Evolutionary conservation across 129 eudicot species (phyloP).

Genomic region (Chrysanthemum seticuspe): DNA sequence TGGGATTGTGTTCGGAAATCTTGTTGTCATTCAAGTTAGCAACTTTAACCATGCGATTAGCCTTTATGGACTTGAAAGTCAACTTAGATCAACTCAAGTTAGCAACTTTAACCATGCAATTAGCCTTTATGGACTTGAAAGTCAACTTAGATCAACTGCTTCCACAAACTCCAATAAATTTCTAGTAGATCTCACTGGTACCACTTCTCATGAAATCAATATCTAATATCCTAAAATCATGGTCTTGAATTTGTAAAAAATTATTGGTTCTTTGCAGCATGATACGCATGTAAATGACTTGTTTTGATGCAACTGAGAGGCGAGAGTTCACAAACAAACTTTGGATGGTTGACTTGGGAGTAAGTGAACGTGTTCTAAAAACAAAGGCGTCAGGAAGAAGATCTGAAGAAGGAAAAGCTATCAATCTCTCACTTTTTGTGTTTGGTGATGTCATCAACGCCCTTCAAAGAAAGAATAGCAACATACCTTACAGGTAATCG

Average conservation of each 20-base stretch:
- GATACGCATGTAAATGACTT: constrained; percentile 35
- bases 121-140: constrained; percentile 50
- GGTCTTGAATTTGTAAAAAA: neutral
- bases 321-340: constrained; percentile 49
- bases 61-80: constrained; percentile 65
- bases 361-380: constrained; percentile 70
- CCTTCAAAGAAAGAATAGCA: constrained; percentile 56
- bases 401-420: constrained; percentile 78
- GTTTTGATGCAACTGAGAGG: constrained; percentile 33
- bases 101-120: too few species aligned
- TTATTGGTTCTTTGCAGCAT: constrained; percentile 13
- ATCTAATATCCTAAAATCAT: neutral
- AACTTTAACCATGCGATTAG: constrained; percentile 63
- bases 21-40: constrained; percentile 57
- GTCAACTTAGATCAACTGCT: constrained; percentile 71
- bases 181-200: constrained; percentile 52
- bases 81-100: constrained; percentile 53
- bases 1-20: constrained; percentile 63
- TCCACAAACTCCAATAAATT: constrained; percentile 70
- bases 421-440: constrained; percentile 79
- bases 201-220: constrained; percentile 34
- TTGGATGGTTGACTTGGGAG: constrained; percentile 92
- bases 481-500: constrained; percentile 68
- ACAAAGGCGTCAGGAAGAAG: constrained; percentile 76
- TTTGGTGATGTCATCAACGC: constrained; percentile 77